Evolutionary conservation across 192 early-diverging fungal genomes (phyloP).

Genomic region (Lunasporangiospora selenospora): DNA sequence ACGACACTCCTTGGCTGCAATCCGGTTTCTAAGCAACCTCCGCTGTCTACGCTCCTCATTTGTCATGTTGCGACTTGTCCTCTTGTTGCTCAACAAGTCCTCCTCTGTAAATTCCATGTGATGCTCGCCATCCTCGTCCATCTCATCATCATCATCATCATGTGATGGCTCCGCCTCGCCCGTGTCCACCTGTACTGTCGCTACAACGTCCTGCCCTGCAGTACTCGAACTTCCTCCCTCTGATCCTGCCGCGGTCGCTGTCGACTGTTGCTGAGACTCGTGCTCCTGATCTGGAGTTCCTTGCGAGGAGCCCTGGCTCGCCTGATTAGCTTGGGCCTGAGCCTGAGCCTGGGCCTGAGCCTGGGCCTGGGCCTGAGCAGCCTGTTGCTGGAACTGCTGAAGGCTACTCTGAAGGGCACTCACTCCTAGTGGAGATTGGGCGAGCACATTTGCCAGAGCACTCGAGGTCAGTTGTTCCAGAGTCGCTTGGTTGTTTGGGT

Average conservation of each 20-base stretch:
- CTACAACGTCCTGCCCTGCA: too few species aligned
- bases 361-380: not conserved
- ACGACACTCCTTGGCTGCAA: slow-evolving; percentile 85
- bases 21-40: slow-evolving; percentile 75
- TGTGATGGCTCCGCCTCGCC: too few species aligned
- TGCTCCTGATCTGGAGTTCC: slow-evolving; percentile 19
- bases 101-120: not conserved
- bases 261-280: slow-evolving; percentile 25
- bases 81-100: slow-evolving; percentile 14
- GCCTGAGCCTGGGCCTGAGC: not conserved
- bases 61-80: slow-evolving; percentile 52
- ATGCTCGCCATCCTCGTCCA: slow-evolving; percentile 80
- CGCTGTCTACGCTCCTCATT: slow-evolving; percentile 79
- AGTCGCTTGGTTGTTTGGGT: slow-evolving; percentile 44
- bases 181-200: too few species aligned
- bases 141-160: slow-evolving; percentile 30
- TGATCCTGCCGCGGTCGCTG: too few species aligned
- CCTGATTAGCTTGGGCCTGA: slow-evolving; percentile 5
- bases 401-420: slow-evolving; percentile 16
- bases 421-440: slow-evolving; percentile 16
- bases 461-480: slow-evolving; percentile 45
- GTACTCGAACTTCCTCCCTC: too few species aligned
- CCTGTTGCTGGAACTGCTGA: slow-evolving; percentile 16
- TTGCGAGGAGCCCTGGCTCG: too few species aligned
- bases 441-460: slow-evolving; percentile 40